Percentiles rank a stretch among this genome's conserved stretches.
These are phyloP conservation scores for Xylariales sp. DNA, from an alignment of 2,329 filamentous ascomycete species.

Conservation along the genomic window DNA sequence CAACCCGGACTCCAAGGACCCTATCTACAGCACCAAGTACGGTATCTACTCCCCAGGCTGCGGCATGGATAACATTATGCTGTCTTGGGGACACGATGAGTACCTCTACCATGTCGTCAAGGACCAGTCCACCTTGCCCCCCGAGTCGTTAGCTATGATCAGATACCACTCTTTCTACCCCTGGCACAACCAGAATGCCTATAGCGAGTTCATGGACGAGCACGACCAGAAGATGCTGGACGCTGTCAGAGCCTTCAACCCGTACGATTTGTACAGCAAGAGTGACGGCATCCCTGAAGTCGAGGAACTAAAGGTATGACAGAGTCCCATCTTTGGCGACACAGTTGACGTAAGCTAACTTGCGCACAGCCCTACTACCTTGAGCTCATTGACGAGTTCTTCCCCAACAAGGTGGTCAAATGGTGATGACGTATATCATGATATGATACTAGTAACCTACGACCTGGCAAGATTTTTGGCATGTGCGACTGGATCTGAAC, in stretches of 20 bases:
- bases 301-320: slow-evolving; percentile 67
- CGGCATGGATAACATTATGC: slow-evolving; percentile 82
- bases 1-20: slow-evolving; percentile 70
- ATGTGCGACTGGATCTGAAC: too few relatives aligned
- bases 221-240: slow-evolving; percentile 76
- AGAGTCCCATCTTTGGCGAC: too few relatives aligned
- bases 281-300: slow-evolving; percentile 73
- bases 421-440: slow-evolving; percentile 45
- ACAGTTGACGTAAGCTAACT: too few relatives aligned
- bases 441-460: background rate
- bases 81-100: slow-evolving; percentile 87
- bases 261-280: slow-evolving; percentile 90
- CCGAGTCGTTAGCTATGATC: slow-evolving; percentile 86
- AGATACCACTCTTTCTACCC: slow-evolving; percentile 91
- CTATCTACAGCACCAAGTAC: slow-evolving; percentile 68
- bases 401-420: slow-evolving; percentile 61
- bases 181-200: slow-evolving; percentile 80
- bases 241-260: slow-evolving; percentile 82
- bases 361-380: slow-evolving; percentile 61
- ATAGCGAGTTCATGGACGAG: slow-evolving; percentile 76
- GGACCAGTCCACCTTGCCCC: slow-evolving; percentile 72
- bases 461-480: too few relatives aligned
- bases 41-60: slow-evolving; percentile 79
- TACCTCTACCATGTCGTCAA: slow-evolving; percentile 84
- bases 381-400: slow-evolving; percentile 71